A percentile compares a stretch with the other conserved stretches of the same genome.
These are phyloP conservation scores for Russula emetica DNA, from an alignment of 768 basidiomycete genomes.

Conservation along the genomic window DNA sequence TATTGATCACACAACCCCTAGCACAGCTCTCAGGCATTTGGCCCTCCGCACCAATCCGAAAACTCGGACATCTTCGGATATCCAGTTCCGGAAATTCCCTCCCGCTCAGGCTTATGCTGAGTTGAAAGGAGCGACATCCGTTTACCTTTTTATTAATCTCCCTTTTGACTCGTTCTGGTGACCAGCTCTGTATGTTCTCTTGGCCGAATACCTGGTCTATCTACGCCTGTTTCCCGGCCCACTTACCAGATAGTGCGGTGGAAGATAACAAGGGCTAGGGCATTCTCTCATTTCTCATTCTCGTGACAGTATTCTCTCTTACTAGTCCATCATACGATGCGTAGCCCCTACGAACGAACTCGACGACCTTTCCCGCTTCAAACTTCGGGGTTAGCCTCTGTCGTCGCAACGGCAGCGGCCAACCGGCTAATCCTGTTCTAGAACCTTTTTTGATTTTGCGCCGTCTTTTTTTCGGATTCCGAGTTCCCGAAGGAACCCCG, in stretches of 20 bases:
- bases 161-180: slow-evolving; percentile 42
- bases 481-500: neutral
- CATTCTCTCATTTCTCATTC: slow-evolving; percentile 38
- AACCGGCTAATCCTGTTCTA: neutral
- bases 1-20: slow-evolving; percentile 67
- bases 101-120: slow-evolving; percentile 15
- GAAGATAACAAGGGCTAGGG: no score
- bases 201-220: slow-evolving; percentile 60
- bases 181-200: neutral
- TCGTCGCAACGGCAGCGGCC: neutral
- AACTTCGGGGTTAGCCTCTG: neutral
- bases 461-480: neutral
- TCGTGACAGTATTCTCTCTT: neutral
- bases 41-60: no score
- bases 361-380: neutral
- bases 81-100: neutral
- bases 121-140: slow-evolving; percentile 49
- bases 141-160: slow-evolving; percentile 37
- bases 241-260: neutral
- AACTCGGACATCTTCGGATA: neutral
- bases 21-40: slow-evolving; percentile 37
- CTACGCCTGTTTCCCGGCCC: slow-evolving; percentile 72
- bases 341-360: neutral
- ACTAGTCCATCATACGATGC: neutral
- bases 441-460: neutral